These are phyloP conservation scores for Cairneyella variabilis DNA, from an alignment of 495 filamentous ascomycete species.

Conservation along the genomic window DNA sequence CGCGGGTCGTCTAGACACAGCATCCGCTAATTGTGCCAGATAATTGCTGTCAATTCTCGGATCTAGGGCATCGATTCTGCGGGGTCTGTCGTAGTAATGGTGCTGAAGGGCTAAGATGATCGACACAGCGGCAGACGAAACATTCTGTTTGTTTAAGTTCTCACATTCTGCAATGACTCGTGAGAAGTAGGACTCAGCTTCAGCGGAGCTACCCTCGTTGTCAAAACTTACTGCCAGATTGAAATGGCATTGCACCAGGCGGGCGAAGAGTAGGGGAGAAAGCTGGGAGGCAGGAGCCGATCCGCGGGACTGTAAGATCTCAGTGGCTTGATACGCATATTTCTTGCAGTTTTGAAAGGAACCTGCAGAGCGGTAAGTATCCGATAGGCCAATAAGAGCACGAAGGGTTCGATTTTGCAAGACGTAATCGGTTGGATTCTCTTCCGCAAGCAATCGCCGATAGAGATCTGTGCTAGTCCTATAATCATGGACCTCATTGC, in stretches of 20 bases:
- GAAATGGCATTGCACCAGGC: not conserved
- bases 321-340: not conserved
- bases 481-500: not conserved
- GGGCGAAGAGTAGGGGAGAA: not conserved
- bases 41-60: not conserved
- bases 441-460: not conserved
- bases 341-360: not conserved
- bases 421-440: not conserved
- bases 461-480: not conserved
- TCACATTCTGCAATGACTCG: not conserved
- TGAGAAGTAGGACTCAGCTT: conserved; percentile 1
- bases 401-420: not conserved
- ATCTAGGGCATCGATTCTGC: not conserved
- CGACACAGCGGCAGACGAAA: not conserved
- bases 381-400: not conserved
- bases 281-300: not conserved
- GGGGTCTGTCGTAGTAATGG: conserved; percentile 1
- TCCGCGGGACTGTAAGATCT: not conserved
- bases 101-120: not conserved
- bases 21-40: not conserved
- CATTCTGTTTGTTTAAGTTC: not conserved
- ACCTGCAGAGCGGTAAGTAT: not conserved
- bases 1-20: not conserved
- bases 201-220: not conserved
- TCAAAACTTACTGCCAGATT: not conserved